Evolutionary conservation across 179 eudicot genomes (phyloP), one percentile per base, ranked within the genome.

Genomic region (Spinacia oleracea): DNA sequence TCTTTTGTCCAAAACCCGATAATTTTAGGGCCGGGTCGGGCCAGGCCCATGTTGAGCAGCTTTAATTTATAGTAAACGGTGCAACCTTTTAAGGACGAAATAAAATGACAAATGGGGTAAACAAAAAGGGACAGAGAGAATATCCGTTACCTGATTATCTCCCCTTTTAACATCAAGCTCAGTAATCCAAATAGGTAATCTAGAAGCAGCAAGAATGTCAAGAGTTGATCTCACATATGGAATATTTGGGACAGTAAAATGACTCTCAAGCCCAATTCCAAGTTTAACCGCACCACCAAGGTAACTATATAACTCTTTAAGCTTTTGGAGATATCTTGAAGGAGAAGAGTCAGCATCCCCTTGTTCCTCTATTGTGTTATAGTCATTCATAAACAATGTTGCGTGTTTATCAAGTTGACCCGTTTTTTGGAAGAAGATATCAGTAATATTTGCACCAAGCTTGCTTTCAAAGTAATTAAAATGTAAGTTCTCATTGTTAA

Each of bases 181-280:
- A 6, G 93, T 88, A 46, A 91, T 58, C 95, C 95, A 91, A 56
- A 91, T 79, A 16, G 92, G 95, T n/a, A 83, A 18, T 0, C 71
- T 63, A 25, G 88, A 55, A 5, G 90, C 59, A 56, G 84, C 85
- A 78, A 91, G 90, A 0, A 70, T 73, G 29, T 91, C 95, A 42
- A 89, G 65, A 23, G 91, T 51, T 0, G 92, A 82, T 82, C 95
- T 86, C 50, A 89, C 74, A 46, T 86, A 91, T 40, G 92, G 75
- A 7, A 88, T 40, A 67, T 85, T 63, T 0, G 83, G 82, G 4
- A 35, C 27, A 4, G 1, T 9, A 63, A 91, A 91, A 83, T 91
- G 95, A 4, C 85, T 83, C 71, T 91, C 88, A 21, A 89, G 81
- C 2, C 95, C 95, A 7, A 89, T 85, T 3, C 75, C 92, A 29